Conservation (phyloP, 2,329 filamentous ascomycete species). For the Stagonosporopsis rhizophila region DNA sequence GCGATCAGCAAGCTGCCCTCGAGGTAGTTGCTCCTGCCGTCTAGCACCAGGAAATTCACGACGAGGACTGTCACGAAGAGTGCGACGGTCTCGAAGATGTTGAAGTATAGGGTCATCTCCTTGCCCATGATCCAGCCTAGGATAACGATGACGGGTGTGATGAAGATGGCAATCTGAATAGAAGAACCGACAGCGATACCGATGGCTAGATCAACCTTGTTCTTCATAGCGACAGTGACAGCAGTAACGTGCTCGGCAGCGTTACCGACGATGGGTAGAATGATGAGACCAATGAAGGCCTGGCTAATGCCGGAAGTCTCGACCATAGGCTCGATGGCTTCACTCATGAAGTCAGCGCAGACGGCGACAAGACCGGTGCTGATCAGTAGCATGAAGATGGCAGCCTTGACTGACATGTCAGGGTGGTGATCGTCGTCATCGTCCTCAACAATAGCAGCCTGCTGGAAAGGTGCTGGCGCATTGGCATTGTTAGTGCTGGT, state of each 20-base stretch:
- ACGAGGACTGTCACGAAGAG: constrained; percentile 84
- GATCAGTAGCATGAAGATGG: constrained; percentile 62
- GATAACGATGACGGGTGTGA: constrained; percentile 78
- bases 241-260: constrained; percentile 83
- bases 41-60: constrained; percentile 84
- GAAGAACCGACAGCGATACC: constrained; percentile 80
- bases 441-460: constrained; percentile 28
- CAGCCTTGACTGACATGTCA: constrained; percentile 64
- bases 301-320: constrained; percentile 66
- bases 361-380: constrained; percentile 66
- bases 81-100: constrained; percentile 69
- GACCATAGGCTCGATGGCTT: constrained; percentile 74
- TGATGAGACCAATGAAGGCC: constrained; percentile 80
- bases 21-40: constrained; percentile 83
- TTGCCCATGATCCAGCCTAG: constrained; percentile 80
- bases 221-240: constrained; percentile 79
- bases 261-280: constrained; percentile 83
- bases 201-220: constrained; percentile 85
- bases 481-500: constrained; percentile 26
- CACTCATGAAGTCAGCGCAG: constrained; percentile 75
- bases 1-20: constrained; percentile 79
- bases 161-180: constrained; percentile 80
- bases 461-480: constrained; percentile 24
- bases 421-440: constrained; percentile 42
- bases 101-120: constrained; percentile 71